phyloP scores from a whole-genome alignment of 164 flowering plant species.

The Brasenia schreberi region DNA sequence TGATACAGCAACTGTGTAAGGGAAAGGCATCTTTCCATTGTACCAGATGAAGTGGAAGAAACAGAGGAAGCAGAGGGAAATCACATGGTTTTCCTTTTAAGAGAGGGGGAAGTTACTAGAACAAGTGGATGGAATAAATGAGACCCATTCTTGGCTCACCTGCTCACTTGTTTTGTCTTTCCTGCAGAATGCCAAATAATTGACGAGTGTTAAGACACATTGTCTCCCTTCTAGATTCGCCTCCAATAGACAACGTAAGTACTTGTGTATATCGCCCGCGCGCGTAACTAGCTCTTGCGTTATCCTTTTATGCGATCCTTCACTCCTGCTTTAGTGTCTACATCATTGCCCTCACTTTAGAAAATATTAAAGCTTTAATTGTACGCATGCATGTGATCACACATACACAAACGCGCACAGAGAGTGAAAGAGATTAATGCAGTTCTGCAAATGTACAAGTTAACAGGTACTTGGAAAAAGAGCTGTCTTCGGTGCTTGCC shows the following conservation, averaged over 20 bases:
- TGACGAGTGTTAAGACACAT: neutral
- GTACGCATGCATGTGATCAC: neutral
- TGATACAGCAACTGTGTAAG: neutral
- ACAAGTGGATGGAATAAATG: slow-evolving; percentile 23
- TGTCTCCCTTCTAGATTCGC: neutral
- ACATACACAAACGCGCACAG: neutral
- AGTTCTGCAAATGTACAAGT: no score
- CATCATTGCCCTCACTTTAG: neutral
- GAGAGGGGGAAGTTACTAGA: slow-evolving; percentile 38
- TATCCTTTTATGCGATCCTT: neutral
- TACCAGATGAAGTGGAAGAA: neutral
- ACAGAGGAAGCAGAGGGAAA: slow-evolving; percentile 23
- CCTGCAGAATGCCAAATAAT: slow-evolving; percentile 11
- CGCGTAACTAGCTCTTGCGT: neutral
- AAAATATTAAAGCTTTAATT: neutral
- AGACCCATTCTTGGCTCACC: slow-evolving; percentile 29
- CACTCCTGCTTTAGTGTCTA: neutral
- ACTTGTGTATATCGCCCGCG: neutral
- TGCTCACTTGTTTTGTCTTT: slow-evolving; percentile 24
- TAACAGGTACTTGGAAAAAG: neutral
- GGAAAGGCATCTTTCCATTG: neutral
- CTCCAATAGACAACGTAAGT: neutral
- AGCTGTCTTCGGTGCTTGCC: neutral
- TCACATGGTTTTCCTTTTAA: slow-evolving; percentile 21
- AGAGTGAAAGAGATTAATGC: neutral